phyloP scores from a whole-genome alignment of 176 grass and related monocot species.

The Rhipidocladum racemiflorum region DNA sequence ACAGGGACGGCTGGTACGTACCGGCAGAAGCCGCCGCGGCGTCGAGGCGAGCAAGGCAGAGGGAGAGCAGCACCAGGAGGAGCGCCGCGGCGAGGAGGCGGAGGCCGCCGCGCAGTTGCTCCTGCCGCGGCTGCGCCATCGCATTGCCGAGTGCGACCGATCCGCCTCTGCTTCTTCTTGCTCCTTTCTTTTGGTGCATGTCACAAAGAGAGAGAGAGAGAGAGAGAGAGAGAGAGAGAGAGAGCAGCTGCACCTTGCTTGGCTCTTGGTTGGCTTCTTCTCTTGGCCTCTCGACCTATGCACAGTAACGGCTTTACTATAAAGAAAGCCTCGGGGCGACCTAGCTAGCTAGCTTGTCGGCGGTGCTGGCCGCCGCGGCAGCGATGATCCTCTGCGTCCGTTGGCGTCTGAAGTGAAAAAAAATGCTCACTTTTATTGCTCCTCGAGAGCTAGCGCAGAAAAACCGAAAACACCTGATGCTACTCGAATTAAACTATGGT shows the following conservation, averaged over 20 bases:
- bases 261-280: neutral
- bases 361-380: neutral
- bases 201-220: neutral
- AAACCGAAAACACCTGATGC: no score
- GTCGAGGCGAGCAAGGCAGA: conserved; percentile 25
- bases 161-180: neutral
- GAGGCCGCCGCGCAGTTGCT: neutral
- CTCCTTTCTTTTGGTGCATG: neutral
- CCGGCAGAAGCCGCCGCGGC: conserved; percentile 8
- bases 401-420: no score
- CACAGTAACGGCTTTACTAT: conserved; percentile 27
- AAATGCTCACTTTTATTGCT: no score
- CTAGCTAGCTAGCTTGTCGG: neutral
- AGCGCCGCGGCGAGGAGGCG: neutral
- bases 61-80: conserved; percentile 28
- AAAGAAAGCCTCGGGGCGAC: neutral
- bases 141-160: conserved; percentile 2
- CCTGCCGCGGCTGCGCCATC: conserved; percentile 33
- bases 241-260: neutral
- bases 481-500: no score
- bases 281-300: neutral
- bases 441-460: no score
- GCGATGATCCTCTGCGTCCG: neutral
- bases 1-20: neutral
- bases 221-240: neutral